Percentiles rank a stretch among this genome's conserved stretches.
phyloP scores from a whole-genome alignment of 169 alveolate species.

The Plasmodium knowlesi region DNA sequence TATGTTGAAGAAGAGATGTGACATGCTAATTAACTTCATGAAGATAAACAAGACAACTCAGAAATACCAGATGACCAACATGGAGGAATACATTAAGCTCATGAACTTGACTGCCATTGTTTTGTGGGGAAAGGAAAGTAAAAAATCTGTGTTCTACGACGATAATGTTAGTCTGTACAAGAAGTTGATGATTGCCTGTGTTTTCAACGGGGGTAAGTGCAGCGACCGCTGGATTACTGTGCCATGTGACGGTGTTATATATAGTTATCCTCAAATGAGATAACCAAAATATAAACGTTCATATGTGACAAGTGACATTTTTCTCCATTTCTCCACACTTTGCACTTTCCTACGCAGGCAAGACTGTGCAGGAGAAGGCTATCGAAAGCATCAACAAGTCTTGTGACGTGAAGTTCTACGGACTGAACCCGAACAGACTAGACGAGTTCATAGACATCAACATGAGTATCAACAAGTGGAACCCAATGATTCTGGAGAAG shows the following conservation, averaged over 20 bases:
- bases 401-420: slow-evolving; percentile 20
- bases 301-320: neutral
- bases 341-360: neutral
- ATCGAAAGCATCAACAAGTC: slow-evolving; percentile 11
- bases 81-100: slow-evolving; percentile 41
- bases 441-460: slow-evolving; percentile 27
- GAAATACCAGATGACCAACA: neutral
- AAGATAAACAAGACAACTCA: slow-evolving; percentile 1
- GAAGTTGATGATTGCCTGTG: slow-evolving; percentile 43
- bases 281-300: no score
- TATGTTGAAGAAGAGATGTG: slow-evolving; percentile 10
- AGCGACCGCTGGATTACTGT: no score
- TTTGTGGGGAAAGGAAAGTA: slow-evolving; percentile 65
- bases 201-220: slow-evolving; percentile 55
- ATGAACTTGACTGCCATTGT: slow-evolving; percentile 3
- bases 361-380: slow-evolving; percentile 32
- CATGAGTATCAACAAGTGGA: slow-evolving; percentile 38
- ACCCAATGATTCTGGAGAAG: slow-evolving; percentile 30
- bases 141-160: slow-evolving; percentile 47
- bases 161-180: slow-evolving; percentile 33
- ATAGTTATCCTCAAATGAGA: neutral
- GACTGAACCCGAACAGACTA: neutral
- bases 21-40: neutral
- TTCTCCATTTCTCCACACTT: neutral
- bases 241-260: neutral